Conservation (phyloP, 768 basidiomycete species). For the Lentinula guzmanii region DNA sequence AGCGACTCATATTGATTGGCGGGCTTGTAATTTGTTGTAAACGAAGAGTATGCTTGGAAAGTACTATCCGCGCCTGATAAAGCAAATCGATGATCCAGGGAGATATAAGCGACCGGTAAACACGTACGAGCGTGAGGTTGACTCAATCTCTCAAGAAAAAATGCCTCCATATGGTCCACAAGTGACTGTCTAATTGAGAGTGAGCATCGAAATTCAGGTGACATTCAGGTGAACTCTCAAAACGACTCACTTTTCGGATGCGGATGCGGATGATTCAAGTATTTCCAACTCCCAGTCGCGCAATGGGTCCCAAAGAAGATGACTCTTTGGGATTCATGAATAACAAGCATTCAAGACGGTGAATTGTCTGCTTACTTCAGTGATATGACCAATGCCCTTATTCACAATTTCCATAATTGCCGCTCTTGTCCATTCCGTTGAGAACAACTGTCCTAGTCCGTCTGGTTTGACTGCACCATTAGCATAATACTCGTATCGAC, state of each 20-base stretch:
- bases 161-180: conserved; percentile 44
- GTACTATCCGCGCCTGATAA: conserved; percentile 73
- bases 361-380: conserved; percentile 37
- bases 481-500: conserved; percentile 32
- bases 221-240: not conserved
- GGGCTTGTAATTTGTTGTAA: conserved; percentile 75
- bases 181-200: conserved; percentile 29
- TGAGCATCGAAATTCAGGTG: conserved; percentile 3
- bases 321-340: conserved; percentile 41
- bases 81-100: not conserved
- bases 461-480: conserved; percentile 37
- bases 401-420: conserved; percentile 48
- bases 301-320: conserved; percentile 63
- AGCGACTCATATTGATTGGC: conserved; percentile 71
- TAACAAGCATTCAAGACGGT: not conserved
- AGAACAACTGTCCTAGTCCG: conserved; percentile 53
- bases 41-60: conserved; percentile 80
- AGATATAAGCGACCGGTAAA: conserved; percentile 2
- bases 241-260: conserved; percentile 37
- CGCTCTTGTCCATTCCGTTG: conserved; percentile 53
- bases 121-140: conserved; percentile 71
- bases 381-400: conserved; percentile 57
- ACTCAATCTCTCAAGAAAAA: conserved; percentile 62
- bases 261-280: conserved; percentile 41
- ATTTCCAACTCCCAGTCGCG: conserved; percentile 70